phyloP scores from a whole-genome alignment of 768 basidiomycete species.

The Rubroboletus satanas region DNA sequence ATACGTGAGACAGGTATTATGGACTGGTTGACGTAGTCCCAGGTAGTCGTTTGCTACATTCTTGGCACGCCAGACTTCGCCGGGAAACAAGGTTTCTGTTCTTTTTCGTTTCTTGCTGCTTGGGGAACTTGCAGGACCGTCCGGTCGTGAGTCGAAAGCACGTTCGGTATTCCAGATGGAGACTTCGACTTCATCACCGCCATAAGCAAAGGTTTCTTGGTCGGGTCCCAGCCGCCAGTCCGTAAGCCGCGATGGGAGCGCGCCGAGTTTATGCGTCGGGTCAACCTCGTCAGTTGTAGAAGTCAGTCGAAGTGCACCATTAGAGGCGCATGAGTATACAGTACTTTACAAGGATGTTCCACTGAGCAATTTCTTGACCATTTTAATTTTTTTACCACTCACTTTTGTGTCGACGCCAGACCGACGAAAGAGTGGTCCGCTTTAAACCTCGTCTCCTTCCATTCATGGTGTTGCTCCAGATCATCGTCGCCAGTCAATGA shows the following conservation, averaged over 20 bases:
- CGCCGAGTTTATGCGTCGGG: conserved; percentile 31
- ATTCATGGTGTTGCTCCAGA: conserved; percentile 42
- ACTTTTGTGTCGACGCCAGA: conserved; percentile 50
- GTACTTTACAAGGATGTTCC: conserved; percentile 18
- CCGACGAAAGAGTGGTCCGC: conserved; percentile 58
- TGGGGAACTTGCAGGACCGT: conserved; percentile 14
- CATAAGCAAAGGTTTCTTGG: conserved; percentile 65
- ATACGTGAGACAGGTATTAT: conserved; percentile 66
- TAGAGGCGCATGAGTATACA: conserved; percentile 70
- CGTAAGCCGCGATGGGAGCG: conserved; percentile 64
- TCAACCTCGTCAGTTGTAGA: conserved; percentile 26
- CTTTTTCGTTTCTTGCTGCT: conserved; percentile 52
- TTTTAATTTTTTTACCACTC: conserved; percentile 14
- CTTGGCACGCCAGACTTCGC: conserved; percentile 81
- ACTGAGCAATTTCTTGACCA: conserved; percentile 1
- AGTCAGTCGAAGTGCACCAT: conserved; percentile 63
- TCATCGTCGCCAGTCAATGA: conserved; percentile 40
- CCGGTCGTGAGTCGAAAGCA: conserved; percentile 37
- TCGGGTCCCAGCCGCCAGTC: conserved; percentile 60
- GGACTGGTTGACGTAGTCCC: conserved; percentile 72
- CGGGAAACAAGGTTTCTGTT: conserved; percentile 55
- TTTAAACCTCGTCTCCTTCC: conserved; percentile 64
- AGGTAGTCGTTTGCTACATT: conserved; percentile 80
- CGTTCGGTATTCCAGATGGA: conserved; percentile 76
- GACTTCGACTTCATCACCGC: conserved; percentile 81